Percentiles rank a stretch among this genome's conserved stretches.
Conservation (phyloP, 148 eudicot genomes). For the Spergularia marina region DNA sequence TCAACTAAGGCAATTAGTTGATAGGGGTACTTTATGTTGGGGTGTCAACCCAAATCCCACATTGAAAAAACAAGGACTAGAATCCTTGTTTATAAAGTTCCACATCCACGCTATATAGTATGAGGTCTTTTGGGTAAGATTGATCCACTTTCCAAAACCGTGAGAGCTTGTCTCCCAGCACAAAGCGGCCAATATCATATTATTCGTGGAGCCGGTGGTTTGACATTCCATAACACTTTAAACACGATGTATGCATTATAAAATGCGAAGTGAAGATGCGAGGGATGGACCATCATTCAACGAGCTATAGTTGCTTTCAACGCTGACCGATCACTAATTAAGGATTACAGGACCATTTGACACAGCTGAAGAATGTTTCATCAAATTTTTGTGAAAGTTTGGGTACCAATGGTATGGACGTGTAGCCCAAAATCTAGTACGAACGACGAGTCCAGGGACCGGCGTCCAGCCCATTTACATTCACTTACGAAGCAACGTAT, state of each 20-base stretch:
- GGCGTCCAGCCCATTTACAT: not conserved
- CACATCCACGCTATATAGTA: no score
- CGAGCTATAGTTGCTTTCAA: not conserved
- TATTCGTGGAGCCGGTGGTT: no score
- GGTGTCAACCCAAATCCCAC: no score
- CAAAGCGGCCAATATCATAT: no score
- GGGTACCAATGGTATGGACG: not conserved
- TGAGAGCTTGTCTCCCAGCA: no score
- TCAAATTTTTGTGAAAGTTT: not conserved
- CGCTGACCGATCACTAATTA: not conserved
- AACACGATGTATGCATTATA: not conserved
- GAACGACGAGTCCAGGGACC: not conserved
- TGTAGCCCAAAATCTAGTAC: not conserved
- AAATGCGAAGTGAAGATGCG: not conserved
- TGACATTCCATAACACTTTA: no score
- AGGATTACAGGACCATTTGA: not conserved
- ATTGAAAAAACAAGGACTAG: no score
- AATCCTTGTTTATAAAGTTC: no score
- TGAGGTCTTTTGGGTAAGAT: no score
- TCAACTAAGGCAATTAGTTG: no score
- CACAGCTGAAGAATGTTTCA: not conserved
- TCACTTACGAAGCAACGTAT: constrained; percentile 7
- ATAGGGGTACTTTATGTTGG: no score
- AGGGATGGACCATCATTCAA: not conserved
- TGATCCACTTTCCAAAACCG: no score